Base-by-base conservation (phyloP, 75 land plant genomes). In the Pseudotsuga menziesii region DNA sequence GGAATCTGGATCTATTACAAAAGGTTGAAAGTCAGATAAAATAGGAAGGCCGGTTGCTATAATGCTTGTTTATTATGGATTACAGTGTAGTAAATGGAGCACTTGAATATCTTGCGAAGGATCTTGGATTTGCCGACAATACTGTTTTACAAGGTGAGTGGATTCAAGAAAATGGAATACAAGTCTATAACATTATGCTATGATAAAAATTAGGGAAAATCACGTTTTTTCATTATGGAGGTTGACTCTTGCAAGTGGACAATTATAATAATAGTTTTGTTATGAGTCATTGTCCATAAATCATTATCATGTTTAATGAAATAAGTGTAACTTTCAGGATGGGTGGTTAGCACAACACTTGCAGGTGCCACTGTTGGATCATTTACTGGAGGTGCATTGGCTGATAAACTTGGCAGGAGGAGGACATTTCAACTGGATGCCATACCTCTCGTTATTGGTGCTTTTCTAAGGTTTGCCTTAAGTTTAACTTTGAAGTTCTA, bases 281-380 rank as follows among this genome's bases (percentile, higher is more conserved):
- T 48, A 48, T 11, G 1, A 48, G 52, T 48, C 52, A 8, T 48
- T 48, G 52, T 12, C 52, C 52, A 60, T 20, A 20, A 20, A 20
- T 22, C 4, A 22, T 22, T 60, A 60, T 60, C 23, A 22, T 20
- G 16, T 60, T 20, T 19, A 19, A 60, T 20, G n/a, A 60, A 20
- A 20, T 19, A 4, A 59, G 23, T 60, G 61, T 60, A 19, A 20
- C 0, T 60, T 60, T 22, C 79, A 92, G 98, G 98, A 64, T 97
- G 98, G 99, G 87, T 97, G 70, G 99, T 94, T 58, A 97, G 99
- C 81, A 82, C 98, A 48, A 80, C 85, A 25, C 85, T 97, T 71
- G 93, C 94, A 63, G 98, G 98, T 66, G 99, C 99, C 22, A 91
- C 98, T 48, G 80, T 94, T 61, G 99, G 99, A 72, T 92, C 99